Conservation (phyloP, 768 basidiomycete genomes). For the Lactifluus piperatus region DNA sequence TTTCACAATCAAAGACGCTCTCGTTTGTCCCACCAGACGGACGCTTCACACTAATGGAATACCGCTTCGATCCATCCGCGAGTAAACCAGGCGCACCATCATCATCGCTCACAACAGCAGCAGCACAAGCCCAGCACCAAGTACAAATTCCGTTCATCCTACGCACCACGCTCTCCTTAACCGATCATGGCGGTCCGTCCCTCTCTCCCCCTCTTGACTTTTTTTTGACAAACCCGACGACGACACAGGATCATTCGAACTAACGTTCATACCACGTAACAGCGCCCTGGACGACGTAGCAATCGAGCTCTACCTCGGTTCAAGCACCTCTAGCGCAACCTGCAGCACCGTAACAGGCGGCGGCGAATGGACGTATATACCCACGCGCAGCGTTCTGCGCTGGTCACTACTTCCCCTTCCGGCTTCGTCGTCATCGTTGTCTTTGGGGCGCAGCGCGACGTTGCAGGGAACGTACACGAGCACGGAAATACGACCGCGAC, state of each 20-base stretch:
- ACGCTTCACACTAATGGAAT: conserved; percentile 75
- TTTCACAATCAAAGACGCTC: conserved; percentile 64
- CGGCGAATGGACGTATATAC: conserved; percentile 78
- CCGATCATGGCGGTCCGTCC: conserved; percentile 35
- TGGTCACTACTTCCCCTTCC: conserved; percentile 73
- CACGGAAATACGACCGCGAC: conserved; percentile 42
- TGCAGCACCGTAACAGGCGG: conserved; percentile 54
- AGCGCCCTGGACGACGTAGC: conserved; percentile 63
- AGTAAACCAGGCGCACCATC: conserved; percentile 30
- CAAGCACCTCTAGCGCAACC: conserved; percentile 62
- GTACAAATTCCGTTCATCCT: conserved; percentile 30
- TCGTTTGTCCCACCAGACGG: conserved; percentile 96
- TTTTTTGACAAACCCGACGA: too few relatives aligned
- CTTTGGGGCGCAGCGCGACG: conserved; percentile 42
- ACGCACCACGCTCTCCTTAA: conserved; percentile 27
- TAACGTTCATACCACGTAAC: conserved; percentile 29
- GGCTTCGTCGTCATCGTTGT: too few relatives aligned
- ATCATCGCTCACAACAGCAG: conserved; percentile 32
- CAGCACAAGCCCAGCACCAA: conserved; percentile 20
- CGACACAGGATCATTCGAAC: conserved; percentile 51
- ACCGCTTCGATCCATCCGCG: conserved; percentile 52
- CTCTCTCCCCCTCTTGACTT: conserved; percentile 18
- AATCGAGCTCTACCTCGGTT: conserved; percentile 68
- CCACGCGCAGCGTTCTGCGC: conserved; percentile 45
- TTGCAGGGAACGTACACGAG: conserved; percentile 64